phyloP scores from a whole-genome alignment of 129 eudicot genomes.

The Ambrosia artemisiifolia region DNA sequence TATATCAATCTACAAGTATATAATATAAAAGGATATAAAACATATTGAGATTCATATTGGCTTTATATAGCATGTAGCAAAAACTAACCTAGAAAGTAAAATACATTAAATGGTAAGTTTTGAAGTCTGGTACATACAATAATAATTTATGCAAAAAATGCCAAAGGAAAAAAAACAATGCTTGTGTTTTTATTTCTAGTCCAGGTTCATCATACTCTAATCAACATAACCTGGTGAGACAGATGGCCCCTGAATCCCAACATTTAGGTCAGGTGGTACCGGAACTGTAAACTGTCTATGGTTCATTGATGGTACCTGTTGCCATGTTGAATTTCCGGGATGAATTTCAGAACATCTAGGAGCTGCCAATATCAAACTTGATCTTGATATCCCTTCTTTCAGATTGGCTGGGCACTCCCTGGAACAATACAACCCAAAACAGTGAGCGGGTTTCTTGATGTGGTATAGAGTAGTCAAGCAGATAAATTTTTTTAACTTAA shows the following conservation, averaged over 20 bases:
- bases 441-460: constrained; percentile 1
- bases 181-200: constrained; percentile 29
- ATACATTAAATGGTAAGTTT: neutral
- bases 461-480: neutral
- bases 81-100: neutral
- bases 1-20: too few species aligned
- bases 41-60: too few species aligned
- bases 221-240: constrained; percentile 52
- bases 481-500: neutral
- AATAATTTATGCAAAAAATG: neutral
- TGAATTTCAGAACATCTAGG: constrained; percentile 94
- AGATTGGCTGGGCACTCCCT: constrained; percentile 89
- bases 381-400: constrained; percentile 94
- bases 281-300: constrained; percentile 43
- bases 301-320: constrained; percentile 35
- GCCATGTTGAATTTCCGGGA: constrained; percentile 37
- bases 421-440: constrained; percentile 20
- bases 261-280: constrained; percentile 71
- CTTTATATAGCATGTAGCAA: too few species aligned
- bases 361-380: constrained; percentile 74
- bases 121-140: neutral
- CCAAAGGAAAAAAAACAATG: constrained; percentile 17
- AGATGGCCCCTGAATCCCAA: constrained; percentile 47
- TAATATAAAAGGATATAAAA: too few species aligned
- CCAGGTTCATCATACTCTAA: constrained; percentile 33